Conservation (phyloP, 1,284 basidiomycete species). For the Ceratobasidium sp. region DNA sequence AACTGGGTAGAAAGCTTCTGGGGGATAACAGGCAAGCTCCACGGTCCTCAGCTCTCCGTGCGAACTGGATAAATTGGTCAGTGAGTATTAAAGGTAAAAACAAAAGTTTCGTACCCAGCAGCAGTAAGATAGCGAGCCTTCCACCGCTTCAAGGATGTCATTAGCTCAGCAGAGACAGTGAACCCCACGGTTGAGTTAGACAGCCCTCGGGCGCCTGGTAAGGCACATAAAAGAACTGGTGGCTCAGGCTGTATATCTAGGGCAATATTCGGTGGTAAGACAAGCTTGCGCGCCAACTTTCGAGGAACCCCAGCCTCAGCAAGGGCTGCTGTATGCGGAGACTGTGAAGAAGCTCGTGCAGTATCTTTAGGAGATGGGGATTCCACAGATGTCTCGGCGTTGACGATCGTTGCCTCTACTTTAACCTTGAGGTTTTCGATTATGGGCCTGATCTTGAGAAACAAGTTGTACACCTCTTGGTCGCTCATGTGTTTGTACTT, state of each 20-base stretch:
- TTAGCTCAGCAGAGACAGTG: slow-evolving; percentile 18
- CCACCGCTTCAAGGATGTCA: slow-evolving; percentile 25
- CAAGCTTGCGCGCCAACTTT: slow-evolving; percentile 3
- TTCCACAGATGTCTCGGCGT: neutral
- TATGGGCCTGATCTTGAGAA: neutral
- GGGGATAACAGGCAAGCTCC: slow-evolving; percentile 28
- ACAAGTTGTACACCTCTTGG: slow-evolving; percentile 28
- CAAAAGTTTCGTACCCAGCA: slow-evolving; percentile 5
- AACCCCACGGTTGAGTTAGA: neutral
- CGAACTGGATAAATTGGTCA: neutral
- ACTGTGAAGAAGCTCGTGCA: neutral
- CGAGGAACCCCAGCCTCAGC: neutral
- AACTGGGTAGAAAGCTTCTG: neutral
- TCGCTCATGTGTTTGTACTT: slow-evolving; percentile 14
- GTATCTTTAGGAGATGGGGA: neutral
- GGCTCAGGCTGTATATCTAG: neutral
- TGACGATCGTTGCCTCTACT: neutral
- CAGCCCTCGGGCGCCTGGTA: neutral
- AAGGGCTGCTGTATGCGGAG: neutral
- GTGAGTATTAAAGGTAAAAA: neutral
- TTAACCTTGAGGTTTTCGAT: neutral
- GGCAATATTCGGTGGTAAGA: neutral
- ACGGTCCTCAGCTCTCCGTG: slow-evolving; percentile 29
- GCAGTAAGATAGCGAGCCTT: slow-evolving; percentile 27
- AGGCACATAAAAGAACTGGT: slow-evolving; percentile 11